A percentile compares a stretch with the other conserved stretches of the same genome.
Conservation (phyloP, 2,329 filamentous ascomycete species). For the Botryotinia convoluta region DNA sequence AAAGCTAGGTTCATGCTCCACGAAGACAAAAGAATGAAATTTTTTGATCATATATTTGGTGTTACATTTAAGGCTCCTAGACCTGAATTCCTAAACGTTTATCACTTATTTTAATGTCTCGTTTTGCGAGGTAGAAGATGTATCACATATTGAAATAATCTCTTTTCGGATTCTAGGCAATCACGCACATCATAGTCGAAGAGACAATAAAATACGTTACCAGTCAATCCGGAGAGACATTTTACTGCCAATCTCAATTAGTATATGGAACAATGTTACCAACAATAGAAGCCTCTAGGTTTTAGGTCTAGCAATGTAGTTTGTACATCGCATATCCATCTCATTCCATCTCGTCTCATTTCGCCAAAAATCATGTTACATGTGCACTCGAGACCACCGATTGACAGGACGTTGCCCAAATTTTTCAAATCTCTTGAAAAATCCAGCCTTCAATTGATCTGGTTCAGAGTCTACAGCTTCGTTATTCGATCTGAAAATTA, state of each 20-base stretch:
- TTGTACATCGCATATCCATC: neutral
- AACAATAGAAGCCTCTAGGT: neutral
- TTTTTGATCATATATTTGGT: slow-evolving; percentile 1
- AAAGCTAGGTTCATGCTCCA: slow-evolving; percentile 29
- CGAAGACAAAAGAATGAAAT: slow-evolving; percentile 14
- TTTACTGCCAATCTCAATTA: neutral
- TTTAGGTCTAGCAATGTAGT: neutral
- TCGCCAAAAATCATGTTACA: neutral
- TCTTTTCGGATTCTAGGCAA: neutral
- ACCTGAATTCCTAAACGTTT: neutral
- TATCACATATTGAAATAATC: neutral
- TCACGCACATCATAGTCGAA: neutral
- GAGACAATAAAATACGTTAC: neutral
- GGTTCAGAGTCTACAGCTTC: neutral
- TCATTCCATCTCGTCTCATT: neutral
- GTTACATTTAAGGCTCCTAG: neutral
- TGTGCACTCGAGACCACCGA: neutral
- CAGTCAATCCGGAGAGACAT: neutral
- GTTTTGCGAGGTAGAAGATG: neutral
- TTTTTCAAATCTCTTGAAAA: too few species aligned
- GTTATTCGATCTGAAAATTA: neutral
- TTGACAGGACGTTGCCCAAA: neutral
- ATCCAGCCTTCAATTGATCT: neutral
- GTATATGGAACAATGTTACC: neutral
- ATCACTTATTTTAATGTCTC: neutral